These are phyloP conservation scores for Ceriops decandra DNA, from an alignment of 345 rosid genomes.

Conservation along the genomic window DNA sequence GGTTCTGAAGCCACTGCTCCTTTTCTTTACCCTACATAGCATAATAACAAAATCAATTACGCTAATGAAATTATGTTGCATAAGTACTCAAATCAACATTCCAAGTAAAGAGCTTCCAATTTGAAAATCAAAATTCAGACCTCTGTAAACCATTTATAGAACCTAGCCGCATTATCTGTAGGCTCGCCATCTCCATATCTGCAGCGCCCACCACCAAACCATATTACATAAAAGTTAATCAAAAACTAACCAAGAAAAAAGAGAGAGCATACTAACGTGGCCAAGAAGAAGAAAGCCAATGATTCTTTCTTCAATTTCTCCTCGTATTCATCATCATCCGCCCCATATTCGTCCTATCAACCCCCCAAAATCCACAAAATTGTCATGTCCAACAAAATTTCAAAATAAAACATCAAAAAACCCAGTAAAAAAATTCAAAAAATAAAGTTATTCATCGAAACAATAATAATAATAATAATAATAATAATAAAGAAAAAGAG, in stretches of 20 bases:
- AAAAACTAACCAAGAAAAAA: background rate
- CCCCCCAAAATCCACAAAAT: background rate
- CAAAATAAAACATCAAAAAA: conserved; percentile 1
- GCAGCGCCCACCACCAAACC: conserved; percentile 15
- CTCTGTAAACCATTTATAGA: conserved; percentile 97
- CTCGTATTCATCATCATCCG: conserved; percentile 88
- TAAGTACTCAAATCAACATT: conserved; percentile 2
- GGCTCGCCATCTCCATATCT: conserved; percentile 99
- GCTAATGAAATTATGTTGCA: conserved; percentile 7
- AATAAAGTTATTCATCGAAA: background rate
- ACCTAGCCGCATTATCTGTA: conserved; percentile 97
- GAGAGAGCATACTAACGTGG: conserved; percentile 64
- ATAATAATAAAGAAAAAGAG: background rate
- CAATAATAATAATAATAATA: background rate
- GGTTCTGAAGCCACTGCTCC: conserved; percentile 64
- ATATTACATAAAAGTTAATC: conserved; percentile 8
- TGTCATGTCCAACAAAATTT: background rate
- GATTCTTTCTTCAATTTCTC: conserved; percentile 85
- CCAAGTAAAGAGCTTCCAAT: conserved; percentile 12
- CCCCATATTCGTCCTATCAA: conserved; percentile 84
- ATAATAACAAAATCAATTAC: background rate
- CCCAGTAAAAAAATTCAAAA: background rate
- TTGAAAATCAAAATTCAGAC: conserved; percentile 31
- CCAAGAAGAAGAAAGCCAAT: conserved; percentile 77
- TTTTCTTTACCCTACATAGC: conserved; percentile 60